Percentiles rank a stretch among this genome's conserved stretches.
phyloP scores from a whole-genome alignment of 305 asterid genomes.

The Ilex paraguariensis region DNA sequence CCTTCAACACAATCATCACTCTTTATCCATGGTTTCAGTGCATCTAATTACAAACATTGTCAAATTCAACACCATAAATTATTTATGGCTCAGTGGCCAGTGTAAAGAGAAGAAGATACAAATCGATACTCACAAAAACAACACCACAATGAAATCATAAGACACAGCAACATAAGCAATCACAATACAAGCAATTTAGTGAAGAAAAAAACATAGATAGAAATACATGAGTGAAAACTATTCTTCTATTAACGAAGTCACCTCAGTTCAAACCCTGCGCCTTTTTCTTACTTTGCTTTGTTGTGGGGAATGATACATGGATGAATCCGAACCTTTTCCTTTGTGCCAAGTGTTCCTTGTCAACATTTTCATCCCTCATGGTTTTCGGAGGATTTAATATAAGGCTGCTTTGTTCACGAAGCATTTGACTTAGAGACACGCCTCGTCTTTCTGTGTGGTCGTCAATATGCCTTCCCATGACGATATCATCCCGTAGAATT shows the following conservation, averaged over 20 bases:
- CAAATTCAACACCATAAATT: too few relatives aligned
- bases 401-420: conserved; percentile 65
- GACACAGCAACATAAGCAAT: neutral
- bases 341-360: conserved; percentile 51
- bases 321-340: conserved; percentile 91
- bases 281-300: conserved; percentile 60
- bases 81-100: too few relatives aligned
- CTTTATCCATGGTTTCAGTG: too few relatives aligned
- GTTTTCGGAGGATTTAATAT: conserved; percentile 38
- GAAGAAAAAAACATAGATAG: neutral
- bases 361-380: conserved; percentile 34
- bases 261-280: conserved; percentile 29
- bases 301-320: conserved; percentile 59
- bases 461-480: conserved; percentile 39
- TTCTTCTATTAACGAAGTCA: conserved; percentile 13
- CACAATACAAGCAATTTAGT: conserved; percentile 5
- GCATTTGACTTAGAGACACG: conserved; percentile 77
- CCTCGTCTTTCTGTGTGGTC: conserved; percentile 38
- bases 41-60: too few relatives aligned
- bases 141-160: conserved; percentile 3
- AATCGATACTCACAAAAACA: conserved; percentile 5
- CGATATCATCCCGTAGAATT: conserved; percentile 43
- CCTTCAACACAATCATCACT: too few relatives aligned
- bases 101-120: too few relatives aligned
- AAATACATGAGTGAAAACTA: neutral